phyloP scores from a whole-genome alignment of 208 protist genomes.

The Crithidia sp. region DNA sequence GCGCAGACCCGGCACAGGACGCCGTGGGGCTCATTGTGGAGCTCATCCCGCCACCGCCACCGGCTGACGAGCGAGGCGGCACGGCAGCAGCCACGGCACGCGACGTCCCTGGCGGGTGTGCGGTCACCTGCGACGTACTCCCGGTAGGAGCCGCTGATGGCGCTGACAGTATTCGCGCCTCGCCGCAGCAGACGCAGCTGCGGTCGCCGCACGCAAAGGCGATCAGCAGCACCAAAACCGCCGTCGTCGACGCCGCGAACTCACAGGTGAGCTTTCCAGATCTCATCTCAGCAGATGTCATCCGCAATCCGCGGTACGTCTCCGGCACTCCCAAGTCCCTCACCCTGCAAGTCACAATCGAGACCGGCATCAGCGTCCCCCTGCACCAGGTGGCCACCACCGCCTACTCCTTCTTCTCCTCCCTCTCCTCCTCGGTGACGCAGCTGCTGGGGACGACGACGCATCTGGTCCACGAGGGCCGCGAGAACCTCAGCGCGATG shows the following conservation, averaged over 20 bases:
- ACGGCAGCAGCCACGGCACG: background rate
- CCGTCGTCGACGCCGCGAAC: constrained; percentile 29
- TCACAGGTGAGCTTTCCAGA: constrained; percentile 59
- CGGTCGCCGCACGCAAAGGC: constrained; percentile 11
- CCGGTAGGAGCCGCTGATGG: constrained; percentile 7
- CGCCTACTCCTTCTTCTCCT: constrained; percentile 64
- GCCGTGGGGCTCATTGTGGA: constrained; percentile 69
- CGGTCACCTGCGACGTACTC: constrained; percentile 54
- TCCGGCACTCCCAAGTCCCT: constrained; percentile 35
- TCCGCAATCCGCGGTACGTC: constrained; percentile 39
- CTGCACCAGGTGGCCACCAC: constrained; percentile 62
- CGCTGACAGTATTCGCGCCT: background rate
- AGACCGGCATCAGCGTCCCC: constrained; percentile 64
- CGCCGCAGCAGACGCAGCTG: constrained; percentile 3
- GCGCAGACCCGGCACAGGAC: constrained; percentile 36
- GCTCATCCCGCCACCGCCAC: constrained; percentile 56
- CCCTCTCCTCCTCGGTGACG: constrained; percentile 54
- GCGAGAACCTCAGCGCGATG: constrained; percentile 38
- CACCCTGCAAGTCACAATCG: constrained; percentile 58
- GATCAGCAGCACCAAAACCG: constrained; percentile 34
- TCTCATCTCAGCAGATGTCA: constrained; percentile 47
- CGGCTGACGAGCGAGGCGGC: background rate
- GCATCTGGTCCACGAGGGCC: constrained; percentile 51
- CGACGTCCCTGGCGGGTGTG: constrained; percentile 56
- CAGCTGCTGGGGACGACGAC: constrained; percentile 53